A percentile compares a stretch with the other conserved stretches of the same genome.
Evolutionary conservation across 192 early-diverging fungal species (phyloP).

Genomic region (Umbelopsis sp.): DNA sequence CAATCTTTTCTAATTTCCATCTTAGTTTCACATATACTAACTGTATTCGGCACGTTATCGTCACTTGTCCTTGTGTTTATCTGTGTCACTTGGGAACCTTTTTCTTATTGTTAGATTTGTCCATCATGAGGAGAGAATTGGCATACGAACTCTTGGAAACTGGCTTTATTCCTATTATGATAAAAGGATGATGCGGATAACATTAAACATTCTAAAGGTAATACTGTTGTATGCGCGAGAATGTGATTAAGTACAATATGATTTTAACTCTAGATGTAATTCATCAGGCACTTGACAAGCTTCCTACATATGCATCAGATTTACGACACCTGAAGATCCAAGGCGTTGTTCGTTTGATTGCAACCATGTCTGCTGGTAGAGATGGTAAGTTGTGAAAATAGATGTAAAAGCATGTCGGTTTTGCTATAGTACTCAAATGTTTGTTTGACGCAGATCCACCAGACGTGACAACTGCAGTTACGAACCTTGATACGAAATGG

Average conservation of each 20-base stretch:
- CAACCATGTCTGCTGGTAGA: conserved; percentile 8
- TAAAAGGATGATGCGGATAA: conserved; percentile 4
- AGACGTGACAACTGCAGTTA: neutral
- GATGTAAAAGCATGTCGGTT: neutral
- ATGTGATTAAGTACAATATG: neutral
- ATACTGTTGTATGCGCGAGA: neutral
- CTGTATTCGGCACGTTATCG: too few species aligned
- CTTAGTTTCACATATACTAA: too few species aligned
- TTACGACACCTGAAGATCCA: neutral
- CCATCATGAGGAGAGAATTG: conserved; percentile 1
- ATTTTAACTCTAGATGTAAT: neutral
- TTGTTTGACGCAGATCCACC: neutral
- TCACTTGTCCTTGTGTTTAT: too few species aligned
- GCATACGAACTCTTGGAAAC: conserved; percentile 2
- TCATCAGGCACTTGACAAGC: conserved; percentile 4
- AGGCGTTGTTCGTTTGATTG: conserved; percentile 9
- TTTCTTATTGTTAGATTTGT: neutral
- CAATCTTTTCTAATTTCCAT: too few species aligned
- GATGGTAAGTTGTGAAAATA: neutral
- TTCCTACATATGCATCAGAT: neutral
- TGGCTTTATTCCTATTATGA: conserved; percentile 14
- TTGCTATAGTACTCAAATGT: neutral
- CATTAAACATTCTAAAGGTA: conserved; percentile 5
- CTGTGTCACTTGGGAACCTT: too few species aligned
- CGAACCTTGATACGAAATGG: conserved; percentile 8